Base-by-base conservation (phyloP, 495 filamentous ascomycete genomes). In the Pseudomonodictys pantanalensis region DNA sequence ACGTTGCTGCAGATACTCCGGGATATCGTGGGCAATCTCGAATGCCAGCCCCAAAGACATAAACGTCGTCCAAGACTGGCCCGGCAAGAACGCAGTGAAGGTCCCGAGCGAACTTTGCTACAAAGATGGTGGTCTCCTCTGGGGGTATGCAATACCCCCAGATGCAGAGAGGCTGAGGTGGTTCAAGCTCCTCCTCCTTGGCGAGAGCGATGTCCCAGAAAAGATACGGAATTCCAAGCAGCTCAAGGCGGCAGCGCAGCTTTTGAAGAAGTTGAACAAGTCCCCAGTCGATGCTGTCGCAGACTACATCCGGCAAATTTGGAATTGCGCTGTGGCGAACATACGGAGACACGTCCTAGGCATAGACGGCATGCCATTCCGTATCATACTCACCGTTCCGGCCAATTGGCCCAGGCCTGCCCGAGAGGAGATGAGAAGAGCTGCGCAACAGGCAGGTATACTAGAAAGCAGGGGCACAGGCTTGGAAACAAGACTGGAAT, bases 51-150 rank as follows among this genome's bases (percentile, higher is more conserved):
- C 53, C 11, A 28, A 53, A 12, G 29, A 60, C 15, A 65, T 65
- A 39, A 55, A 55, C 23, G 6, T 65, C 1, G 42, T 65, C 15
- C 54, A 56, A 12, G 49, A 42, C 11, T 65, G 61, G 61, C 23
- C 22, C 8, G n/a, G 12, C 5, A 25, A 18, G 18, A 29, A 60
- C 6, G 24, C 33, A 23, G 58, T 9, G 3, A 58, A 59, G 41
- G 41, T 44, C 17, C 45, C 46, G 3, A 64, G 54, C 11, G 47
- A 49, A 29, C 11, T 63, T 17, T 47, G 38, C 28, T 62, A 62
- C 25, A 25, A 35, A 30, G 25, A 48, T 26, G 25, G 18, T 35
- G 7, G 38, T 3, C 30, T 46, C 9, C 9, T 20, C 7, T 63
- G 60, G 60, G 60, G 60, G 17, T 58, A 57, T 25, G 53, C 49